phyloP scores from a whole-genome alignment of 345 rosid genomes.

The Pseudoturritis turrita region DNA sequence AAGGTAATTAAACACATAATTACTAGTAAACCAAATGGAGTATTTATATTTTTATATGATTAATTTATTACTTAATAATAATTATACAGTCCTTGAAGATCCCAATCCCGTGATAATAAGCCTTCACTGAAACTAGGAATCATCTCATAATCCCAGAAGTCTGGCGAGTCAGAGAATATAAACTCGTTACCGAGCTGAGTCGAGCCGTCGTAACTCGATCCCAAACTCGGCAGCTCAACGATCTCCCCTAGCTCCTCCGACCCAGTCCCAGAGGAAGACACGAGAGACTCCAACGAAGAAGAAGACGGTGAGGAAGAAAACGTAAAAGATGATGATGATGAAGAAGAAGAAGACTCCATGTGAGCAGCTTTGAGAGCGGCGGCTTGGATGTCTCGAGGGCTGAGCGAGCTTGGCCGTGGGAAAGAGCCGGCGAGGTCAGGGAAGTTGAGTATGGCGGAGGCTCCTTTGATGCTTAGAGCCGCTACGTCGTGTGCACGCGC shows the following conservation, averaged over 20 bases:
- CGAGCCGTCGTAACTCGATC: constrained; percentile 43
- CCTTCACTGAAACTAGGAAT: neutral
- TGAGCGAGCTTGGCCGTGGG: constrained; percentile 71
- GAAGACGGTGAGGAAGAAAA: constrained; percentile 28
- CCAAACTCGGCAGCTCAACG: constrained; percentile 70
- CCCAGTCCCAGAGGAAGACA: constrained; percentile 33
- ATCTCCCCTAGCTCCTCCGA: constrained; percentile 77
- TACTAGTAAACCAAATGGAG: neutral
- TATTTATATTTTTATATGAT: neutral
- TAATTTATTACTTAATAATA: constrained; percentile 4
- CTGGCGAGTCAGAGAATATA: constrained; percentile 41
- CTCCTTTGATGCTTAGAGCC: constrained; percentile 77
- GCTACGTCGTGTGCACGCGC: constrained; percentile 98
- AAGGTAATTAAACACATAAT: constrained; percentile 15
- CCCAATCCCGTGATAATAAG: constrained; percentile 19
- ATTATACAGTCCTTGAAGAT: constrained; percentile 27
- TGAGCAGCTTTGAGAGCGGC: constrained; percentile 87
- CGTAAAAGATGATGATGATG: constrained; percentile 19
- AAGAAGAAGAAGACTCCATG: constrained; percentile 44
- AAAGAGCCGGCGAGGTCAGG: constrained; percentile 64
- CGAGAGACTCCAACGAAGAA: constrained; percentile 45
- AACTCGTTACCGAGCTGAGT: constrained; percentile 42
- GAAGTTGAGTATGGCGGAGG: constrained; percentile 81
- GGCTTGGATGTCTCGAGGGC: constrained; percentile 85
- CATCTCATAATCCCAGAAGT: constrained; percentile 40